These are phyloP conservation scores for Cyclotella distinguenda DNA, from an alignment of 108 stramenopile genomes.

Conservation along the genomic window DNA sequence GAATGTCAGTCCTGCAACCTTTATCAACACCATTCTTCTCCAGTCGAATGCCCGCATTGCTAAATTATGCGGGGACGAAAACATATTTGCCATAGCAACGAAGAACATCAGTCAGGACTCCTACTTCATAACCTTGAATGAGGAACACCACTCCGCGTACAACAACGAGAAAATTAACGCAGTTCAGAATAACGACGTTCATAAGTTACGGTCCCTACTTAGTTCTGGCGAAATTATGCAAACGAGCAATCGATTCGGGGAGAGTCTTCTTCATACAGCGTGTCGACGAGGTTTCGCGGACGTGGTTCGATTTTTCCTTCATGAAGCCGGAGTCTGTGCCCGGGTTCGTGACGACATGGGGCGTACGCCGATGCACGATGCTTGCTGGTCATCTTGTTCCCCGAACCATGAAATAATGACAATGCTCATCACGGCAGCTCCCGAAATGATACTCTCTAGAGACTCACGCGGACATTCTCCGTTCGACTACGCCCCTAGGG, in stretches of 20 bases:
- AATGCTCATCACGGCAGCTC: conserved; percentile 37
- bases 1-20: conserved; percentile 31
- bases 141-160: conserved; percentile 41
- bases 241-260: conserved; percentile 72
- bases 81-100: conserved; percentile 12
- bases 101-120: conserved; percentile 22
- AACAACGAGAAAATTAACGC: conserved; percentile 51
- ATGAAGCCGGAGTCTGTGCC: conserved; percentile 49
- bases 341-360: conserved; percentile 71
- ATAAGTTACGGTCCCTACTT: conserved; percentile 43
- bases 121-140: conserved; percentile 20
- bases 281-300: conserved; percentile 62
- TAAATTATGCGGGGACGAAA: conserved; percentile 27
- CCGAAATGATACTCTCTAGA: conserved; percentile 55
- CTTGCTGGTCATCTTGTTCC: conserved; percentile 59
- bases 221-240: conserved; percentile 56
- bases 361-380: conserved; percentile 74
- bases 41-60: conserved; percentile 30
- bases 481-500: conserved; percentile 73
- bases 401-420: conserved; percentile 37
- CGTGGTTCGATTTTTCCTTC: conserved; percentile 53
- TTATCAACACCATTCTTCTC: conserved; percentile 37
- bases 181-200: conserved; percentile 58
- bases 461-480: conserved; percentile 79
- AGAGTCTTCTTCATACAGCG: conserved; percentile 74